Evolutionary conservation across 805 yeast species (phyloP), one percentile per base, ranked within the genome.

Genomic region (Ogataea salicorniae): DNA sequence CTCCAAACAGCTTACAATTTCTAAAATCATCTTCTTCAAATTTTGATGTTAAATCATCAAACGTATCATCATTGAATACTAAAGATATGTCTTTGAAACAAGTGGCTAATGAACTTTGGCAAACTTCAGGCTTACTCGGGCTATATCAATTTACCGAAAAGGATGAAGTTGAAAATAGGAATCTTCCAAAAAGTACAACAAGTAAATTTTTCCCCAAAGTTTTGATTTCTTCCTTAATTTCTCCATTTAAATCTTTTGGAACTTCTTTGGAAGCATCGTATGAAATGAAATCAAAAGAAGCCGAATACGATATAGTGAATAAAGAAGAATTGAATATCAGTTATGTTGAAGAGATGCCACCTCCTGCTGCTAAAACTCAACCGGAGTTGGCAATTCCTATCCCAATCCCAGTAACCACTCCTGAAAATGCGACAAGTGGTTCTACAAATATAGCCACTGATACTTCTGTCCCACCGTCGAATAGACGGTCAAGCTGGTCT

Each of bases 231-330:
- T 31, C 41, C 7, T 26, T 39, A 26, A 13, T 26, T 15, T 39
- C 41, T 23, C 41, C 41, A 2, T 17, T 33, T 13, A 22, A 33
- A 14, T 29, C 14, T 16, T 8, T 33, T 17, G 29, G 26, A 33
- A 22, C 8, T 11, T 7, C 18, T 13, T 20, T 20, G n/a, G 17
- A 34, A n/a, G 1, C 37, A 20, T 41, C 38, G 7, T 34, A 14
- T 17, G 42, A 31, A 26, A 39, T 38, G 29, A 11, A 6, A 36
- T 14, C 39, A 26, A 26, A 11, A 15, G 26, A 45, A 34, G 71
- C 62, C 33, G 82, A 73, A 34, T 77, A 70, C 61, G 81, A 76
- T 47, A 61, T 78, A 26, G 76, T 78, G 39, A 76, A 70, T 36
- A 59, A 59, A 41, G 64, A 59, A 18, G 69, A 61, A 40, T 40